Evolutionary conservation across 768 basidiomycete species (phyloP), one percentile per base, ranked within the genome.

Genomic region (Phylloporus sp.): DNA sequence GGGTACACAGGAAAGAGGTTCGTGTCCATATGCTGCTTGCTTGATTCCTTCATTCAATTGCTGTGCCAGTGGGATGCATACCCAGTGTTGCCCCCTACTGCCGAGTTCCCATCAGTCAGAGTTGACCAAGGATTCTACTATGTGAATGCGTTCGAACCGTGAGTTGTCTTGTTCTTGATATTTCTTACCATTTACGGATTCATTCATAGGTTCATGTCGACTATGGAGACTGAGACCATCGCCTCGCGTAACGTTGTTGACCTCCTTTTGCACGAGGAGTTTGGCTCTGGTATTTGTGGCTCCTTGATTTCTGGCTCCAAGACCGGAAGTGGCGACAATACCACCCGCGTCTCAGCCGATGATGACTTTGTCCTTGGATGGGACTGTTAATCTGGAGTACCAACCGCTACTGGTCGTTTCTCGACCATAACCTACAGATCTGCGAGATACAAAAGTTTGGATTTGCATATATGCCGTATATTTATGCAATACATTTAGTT

Each of bases 201-300:
- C 11, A 5, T 23, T 16, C 16, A 10, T 53, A 89, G 88, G 28
- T 81, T 91, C 59, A 87, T 94, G 41, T 89, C 85, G 13, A 92
- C 91, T 6, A 97, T 97, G 95, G 95, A 97, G 69, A 95, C 93
- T 0, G 85, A 94, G 70, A 92, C 90, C 0, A 67, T 95, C 28
- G 78, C 90, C 0, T 81, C 89, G 1, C 81, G 91, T 28, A 94
- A 95, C 65, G 76, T 87, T 34, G 89, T 91, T 42, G 91, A 92
- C 59, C 72, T 90, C 23, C 74, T 93, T 18, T 72, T 94, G 20
- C 76, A 80, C 29, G 87, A 92, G 28, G 79, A 85, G 60, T 93
- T 88, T 66, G 72, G 77, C 31, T 73, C 80, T 1, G 77, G 84
- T n/a, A 76, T 93, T 32, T 94, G 91, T 64, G 80, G 80, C 29